Percentiles rank a stretch among this genome's conserved stretches.
phyloP scores from a whole-genome alignment of 2,329 filamentous ascomycete genomes.

The Arthrobotrys pseudoclavata region DNA sequence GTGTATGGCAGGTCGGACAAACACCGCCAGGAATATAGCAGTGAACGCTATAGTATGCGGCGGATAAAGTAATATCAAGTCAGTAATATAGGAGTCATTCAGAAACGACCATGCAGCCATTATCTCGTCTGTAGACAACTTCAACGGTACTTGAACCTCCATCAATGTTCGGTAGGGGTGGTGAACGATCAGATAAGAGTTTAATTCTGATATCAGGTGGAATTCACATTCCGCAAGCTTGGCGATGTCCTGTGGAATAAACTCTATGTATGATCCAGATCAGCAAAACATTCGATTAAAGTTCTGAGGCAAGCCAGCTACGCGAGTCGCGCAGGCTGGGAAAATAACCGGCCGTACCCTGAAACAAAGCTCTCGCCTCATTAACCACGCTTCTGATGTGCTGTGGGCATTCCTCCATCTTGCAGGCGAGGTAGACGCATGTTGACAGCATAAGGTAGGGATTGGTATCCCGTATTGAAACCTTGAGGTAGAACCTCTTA shows the following conservation, averaged over 20 bases:
- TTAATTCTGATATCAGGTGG: conserved; percentile 89
- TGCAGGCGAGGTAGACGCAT: conserved; percentile 93
- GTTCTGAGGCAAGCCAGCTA: conserved; percentile 53
- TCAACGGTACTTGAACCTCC: conserved; percentile 77
- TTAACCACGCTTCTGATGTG: conserved; percentile 91
- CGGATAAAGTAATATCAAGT: conserved; percentile 85
- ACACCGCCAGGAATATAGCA: conserved; percentile 85
- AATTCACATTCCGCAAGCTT: conserved; percentile 96
- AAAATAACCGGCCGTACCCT: conserved; percentile 69
- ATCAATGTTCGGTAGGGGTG: conserved; percentile 88
- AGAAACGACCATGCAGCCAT: conserved; percentile 84
- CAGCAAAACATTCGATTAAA: conserved; percentile 35
- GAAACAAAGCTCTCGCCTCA: conserved; percentile 88
- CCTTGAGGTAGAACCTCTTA: conserved; percentile 90
- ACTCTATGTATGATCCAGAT: conserved; percentile 69
- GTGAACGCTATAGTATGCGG: conserved; percentile 92
- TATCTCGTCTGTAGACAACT: conserved; percentile 81
- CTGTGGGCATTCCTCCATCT: conserved; percentile 97
- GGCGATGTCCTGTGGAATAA: conserved; percentile 80
- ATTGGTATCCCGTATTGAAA: conserved; percentile 92
- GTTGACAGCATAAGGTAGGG: conserved; percentile 94
- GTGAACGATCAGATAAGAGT: conserved; percentile 87
- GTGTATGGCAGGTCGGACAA: conserved; percentile 74
- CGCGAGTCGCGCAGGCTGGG: conserved; percentile 23
- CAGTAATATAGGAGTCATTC: conserved; percentile 93